Base-by-base conservation (phyloP, 441 rosid species). In the Croton setiger region DNA sequence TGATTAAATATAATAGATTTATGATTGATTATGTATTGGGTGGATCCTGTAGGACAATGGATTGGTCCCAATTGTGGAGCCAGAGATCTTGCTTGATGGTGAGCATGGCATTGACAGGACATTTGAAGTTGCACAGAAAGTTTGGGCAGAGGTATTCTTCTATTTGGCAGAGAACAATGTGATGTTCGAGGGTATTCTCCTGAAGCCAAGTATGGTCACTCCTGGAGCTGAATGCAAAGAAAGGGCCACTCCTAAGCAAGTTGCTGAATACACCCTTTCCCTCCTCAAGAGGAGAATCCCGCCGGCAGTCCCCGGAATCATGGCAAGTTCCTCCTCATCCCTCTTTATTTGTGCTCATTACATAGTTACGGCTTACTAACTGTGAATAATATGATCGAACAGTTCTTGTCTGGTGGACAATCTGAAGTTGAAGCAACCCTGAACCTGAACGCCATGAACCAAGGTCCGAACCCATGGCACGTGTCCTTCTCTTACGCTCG, bases 121-220 rank as follows among this genome's bases (percentile, higher is more conserved):
- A 27, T 86, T 89, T 37, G 96, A 93, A 62, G 97, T 93, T 18
- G 96, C 97, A 7, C 78, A 66, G 81, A 81, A 87, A 77, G 98
- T 93, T 14, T 93, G 98, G 97, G 86, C 98, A 48, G 97, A 93
- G 75, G 96, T 93, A 66, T 91, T 91, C 92, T 93, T 76, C 84
- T 93, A 91, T 90, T 69, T 93, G 23, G 91, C 98, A 5, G 90
- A 91, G 82, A 91, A 89, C 88, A 88, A 89, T 73, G 96, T 87
- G 47, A 18, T 85, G 91, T 89, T 88, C 54, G 96, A 93, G 78
- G 97, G 96, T 63, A 92, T 92, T 78, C 98, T 91, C 66, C 78
- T 89, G 68, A 93, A 93, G 86, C 98, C 98, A 7, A 93, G 96
- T 84, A 93, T 93, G 98, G 97, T 93, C 49, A 93, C 97, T 45